phyloP scores from a whole-genome alignment of 176 grass and related monocot genomes.

The Melocanna baccifera region DNA sequence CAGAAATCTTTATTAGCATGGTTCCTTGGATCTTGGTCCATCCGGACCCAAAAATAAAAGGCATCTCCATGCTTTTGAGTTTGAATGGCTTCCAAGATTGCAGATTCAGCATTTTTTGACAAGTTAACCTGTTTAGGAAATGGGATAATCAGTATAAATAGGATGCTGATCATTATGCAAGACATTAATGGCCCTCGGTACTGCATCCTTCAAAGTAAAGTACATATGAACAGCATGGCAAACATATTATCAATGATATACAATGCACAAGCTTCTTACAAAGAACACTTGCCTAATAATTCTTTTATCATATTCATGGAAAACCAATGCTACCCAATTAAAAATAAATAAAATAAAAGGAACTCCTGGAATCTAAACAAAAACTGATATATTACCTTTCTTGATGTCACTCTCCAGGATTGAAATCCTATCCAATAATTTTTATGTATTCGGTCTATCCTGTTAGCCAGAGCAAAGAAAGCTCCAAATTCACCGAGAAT shows the following conservation, averaged over 20 bases:
- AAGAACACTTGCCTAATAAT: constrained; percentile 8
- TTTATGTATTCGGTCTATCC: constrained; percentile 82
- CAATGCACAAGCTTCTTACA: not conserved
- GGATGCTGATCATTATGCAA: not conserved
- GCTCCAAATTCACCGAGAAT: constrained; percentile 93
- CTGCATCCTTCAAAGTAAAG: constrained; percentile 7
- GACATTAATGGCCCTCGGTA: constrained; percentile 3
- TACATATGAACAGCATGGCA: not conserved
- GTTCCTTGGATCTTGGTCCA: constrained; percentile 88
- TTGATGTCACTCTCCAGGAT: constrained; percentile 82
- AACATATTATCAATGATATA: constrained; percentile 2
- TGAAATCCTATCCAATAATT: constrained; percentile 99
- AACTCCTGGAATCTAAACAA: not conserved
- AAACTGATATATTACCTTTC: constrained; percentile 52
- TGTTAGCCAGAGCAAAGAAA: constrained; percentile 83
- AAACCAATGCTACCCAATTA: not conserved
- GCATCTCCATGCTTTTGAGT: constrained; percentile 80
- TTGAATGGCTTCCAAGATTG: constrained; percentile 75
- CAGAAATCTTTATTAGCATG: constrained; percentile 65
- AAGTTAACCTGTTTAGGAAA: constrained; percentile 52
- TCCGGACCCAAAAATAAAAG: constrained; percentile 94
- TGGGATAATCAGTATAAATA: constrained; percentile 6
- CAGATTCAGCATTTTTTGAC: constrained; percentile 67
- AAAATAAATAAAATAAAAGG: constrained; percentile 19
- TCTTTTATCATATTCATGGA: not conserved